These are phyloP conservation scores for Hymenoscyphus repandus DNA, from an alignment of 2,329 filamentous ascomycete genomes.

Conservation along the genomic window DNA sequence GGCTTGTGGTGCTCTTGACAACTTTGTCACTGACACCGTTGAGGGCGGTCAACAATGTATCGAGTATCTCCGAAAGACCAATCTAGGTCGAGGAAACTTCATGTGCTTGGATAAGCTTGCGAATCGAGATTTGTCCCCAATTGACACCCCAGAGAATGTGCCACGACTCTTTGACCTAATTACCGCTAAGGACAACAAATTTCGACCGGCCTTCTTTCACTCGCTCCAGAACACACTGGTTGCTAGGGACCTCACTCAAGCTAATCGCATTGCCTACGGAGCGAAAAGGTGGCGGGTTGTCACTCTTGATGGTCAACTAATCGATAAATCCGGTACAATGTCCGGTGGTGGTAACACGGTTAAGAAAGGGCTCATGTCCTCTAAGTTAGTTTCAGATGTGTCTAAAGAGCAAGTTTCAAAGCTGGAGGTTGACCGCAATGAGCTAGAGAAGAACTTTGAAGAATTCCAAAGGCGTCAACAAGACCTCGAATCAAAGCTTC, in stretches of 20 bases:
- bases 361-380: slow-evolving; percentile 92
- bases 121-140: slow-evolving; percentile 68
- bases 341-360: slow-evolving; percentile 90
- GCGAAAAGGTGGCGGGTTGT: slow-evolving; percentile 93
- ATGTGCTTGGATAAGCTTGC: slow-evolving; percentile 89
- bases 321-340: slow-evolving; percentile 98
- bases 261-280: slow-evolving; percentile 94
- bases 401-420: slow-evolving; percentile 84
- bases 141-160: slow-evolving; percentile 86
- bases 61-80: slow-evolving; percentile 95
- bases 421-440: slow-evolving; percentile 81
- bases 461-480: slow-evolving; percentile 81
- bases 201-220: slow-evolving; percentile 89
- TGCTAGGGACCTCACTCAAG: slow-evolving; percentile 87
- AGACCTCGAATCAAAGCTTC: slow-evolving; percentile 69
- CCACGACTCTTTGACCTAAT: slow-evolving; percentile 91
- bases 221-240: slow-evolving; percentile 94
- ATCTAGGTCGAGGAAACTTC: slow-evolving; percentile 92
- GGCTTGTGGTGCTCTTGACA: slow-evolving; percentile 84
- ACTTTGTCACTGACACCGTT: slow-evolving; percentile 94
- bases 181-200: slow-evolving; percentile 79
- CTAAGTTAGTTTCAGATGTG: slow-evolving; percentile 82
- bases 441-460: slow-evolving; percentile 75
- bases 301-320: slow-evolving; percentile 88
- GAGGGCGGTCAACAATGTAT: slow-evolving; percentile 97